Conservation (phyloP, 768 basidiomycete genomes). For the Tylopilus sp. region DNA sequence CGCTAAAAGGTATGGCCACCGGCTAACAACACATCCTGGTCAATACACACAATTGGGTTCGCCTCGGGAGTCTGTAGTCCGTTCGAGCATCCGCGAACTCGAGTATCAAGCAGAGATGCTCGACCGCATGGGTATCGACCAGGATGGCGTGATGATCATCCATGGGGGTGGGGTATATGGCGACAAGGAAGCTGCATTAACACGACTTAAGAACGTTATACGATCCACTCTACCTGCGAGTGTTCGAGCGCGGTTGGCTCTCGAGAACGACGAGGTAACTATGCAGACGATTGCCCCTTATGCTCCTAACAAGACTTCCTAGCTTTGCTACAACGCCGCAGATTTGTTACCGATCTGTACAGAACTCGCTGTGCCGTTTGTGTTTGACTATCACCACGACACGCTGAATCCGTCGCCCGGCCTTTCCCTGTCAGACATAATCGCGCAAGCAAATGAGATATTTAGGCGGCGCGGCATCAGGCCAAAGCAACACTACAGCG, state of each 20-base stretch:
- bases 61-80: constrained; percentile 70
- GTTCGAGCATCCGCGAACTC: constrained; percentile 75
- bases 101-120: constrained; percentile 87
- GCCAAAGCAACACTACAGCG: constrained; percentile 91
- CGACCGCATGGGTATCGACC: constrained; percentile 75
- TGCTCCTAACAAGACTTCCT: background rate
- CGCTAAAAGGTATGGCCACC: constrained; percentile 67
- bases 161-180: constrained; percentile 85
- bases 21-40: constrained; percentile 86
- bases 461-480: constrained; percentile 75
- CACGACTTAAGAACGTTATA: constrained; percentile 72
- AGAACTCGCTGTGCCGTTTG: constrained; percentile 72
- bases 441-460: constrained; percentile 69
- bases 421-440: constrained; percentile 60
- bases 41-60: constrained; percentile 84
- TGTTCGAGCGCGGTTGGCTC: constrained; percentile 70
- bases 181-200: constrained; percentile 69
- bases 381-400: constrained; percentile 85
- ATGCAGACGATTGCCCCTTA: background rate
- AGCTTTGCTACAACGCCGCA: constrained; percentile 84
- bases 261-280: constrained; percentile 91
- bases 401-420: constrained; percentile 56
- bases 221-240: constrained; percentile 51
- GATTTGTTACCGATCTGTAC: constrained; percentile 86
- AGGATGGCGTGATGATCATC: constrained; percentile 86